A percentile compares a stretch with the other conserved stretches of the same genome.
Evolutionary conservation across 768 basidiomycete genomes (phyloP).

Genomic region (Trametes elegans): DNA sequence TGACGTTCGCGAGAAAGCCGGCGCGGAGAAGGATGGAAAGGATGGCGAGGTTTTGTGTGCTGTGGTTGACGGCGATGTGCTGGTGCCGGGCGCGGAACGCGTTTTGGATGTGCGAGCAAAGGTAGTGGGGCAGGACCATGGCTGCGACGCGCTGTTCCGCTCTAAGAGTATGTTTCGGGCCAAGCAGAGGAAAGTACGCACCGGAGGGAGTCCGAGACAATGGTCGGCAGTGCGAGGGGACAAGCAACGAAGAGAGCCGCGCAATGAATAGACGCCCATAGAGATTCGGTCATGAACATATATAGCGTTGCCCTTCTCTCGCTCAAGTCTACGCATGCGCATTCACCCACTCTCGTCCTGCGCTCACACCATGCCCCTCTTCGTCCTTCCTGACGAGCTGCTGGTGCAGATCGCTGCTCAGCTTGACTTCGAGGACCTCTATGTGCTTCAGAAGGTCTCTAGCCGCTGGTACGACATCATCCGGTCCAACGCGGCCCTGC

Average conservation of each 20-base stretch:
- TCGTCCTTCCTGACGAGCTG: conserved; percentile 23
- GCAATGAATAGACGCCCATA: background rate
- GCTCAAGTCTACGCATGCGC: background rate
- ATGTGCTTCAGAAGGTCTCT: conserved; percentile 1
- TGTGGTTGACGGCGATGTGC: conserved; percentile 75
- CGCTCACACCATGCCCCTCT: conserved; percentile 8
- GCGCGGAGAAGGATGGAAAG: conserved; percentile 88
- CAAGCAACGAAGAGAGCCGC: background rate
- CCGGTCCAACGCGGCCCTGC: conserved; percentile 4
- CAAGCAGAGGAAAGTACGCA: background rate
- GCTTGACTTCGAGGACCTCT: conserved; percentile 1
- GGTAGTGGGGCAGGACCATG: conserved; percentile 73
- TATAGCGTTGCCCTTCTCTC: background rate
- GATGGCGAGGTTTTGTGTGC: conserved; percentile 87
- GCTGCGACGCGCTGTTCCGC: background rate
- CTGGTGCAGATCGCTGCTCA: conserved; percentile 13
- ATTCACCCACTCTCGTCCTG: no score
- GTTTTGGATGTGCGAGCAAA: conserved; percentile 90
- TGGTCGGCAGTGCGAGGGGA: background rate
- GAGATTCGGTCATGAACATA: background rate
- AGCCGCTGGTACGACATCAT: conserved; percentile 6
- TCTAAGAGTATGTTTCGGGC: no score
- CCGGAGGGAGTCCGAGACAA: background rate
- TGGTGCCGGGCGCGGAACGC: conserved; percentile 87
- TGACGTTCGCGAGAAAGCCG: conserved; percentile 82